Conservation (phyloP, 2,329 filamentous ascomycete species). For the Aspergillus jensenii region DNA sequence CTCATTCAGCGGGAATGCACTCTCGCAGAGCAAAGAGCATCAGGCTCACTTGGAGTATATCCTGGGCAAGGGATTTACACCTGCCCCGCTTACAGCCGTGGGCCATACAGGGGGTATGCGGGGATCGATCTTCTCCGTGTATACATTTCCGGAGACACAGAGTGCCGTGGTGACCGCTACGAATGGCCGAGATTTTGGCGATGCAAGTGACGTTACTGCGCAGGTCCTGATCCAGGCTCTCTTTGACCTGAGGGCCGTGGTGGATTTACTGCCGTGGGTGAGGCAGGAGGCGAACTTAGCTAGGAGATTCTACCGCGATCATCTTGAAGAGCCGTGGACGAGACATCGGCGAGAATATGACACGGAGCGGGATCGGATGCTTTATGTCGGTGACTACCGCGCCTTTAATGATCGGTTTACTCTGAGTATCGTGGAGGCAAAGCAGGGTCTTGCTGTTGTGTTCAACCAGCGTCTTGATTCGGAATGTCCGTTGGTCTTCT, state of each 20-base stretch:
- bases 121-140: constrained; percentile 20
- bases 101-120: constrained; percentile 27
- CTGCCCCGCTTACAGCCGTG: constrained; percentile 16
- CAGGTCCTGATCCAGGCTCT: constrained; percentile 17
- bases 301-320: background rate
- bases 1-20: constrained; percentile 11
- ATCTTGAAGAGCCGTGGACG: constrained; percentile 3
- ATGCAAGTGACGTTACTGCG: constrained; percentile 17
- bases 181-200: constrained; percentile 20
- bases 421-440: background rate
- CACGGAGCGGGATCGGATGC: background rate
- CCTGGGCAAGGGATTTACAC: constrained; percentile 4
- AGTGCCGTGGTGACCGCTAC: constrained; percentile 25
- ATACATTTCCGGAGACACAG: constrained; percentile 28
- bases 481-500: background rate
- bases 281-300: constrained; percentile 11
- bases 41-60: background rate
- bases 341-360: background rate
- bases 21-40: background rate
- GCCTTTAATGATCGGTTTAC: background rate
- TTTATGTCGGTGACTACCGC: background rate
- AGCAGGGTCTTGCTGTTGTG: background rate
- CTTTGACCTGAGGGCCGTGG: constrained; percentile 15
- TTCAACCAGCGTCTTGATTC: background rate
- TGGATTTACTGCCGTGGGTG: constrained; percentile 13